Evolutionary conservation across 192 early-diverging fungal species (phyloP), one percentile per base, ranked within the genome.

Genomic region (Globomyces pollinis-pini): DNA sequence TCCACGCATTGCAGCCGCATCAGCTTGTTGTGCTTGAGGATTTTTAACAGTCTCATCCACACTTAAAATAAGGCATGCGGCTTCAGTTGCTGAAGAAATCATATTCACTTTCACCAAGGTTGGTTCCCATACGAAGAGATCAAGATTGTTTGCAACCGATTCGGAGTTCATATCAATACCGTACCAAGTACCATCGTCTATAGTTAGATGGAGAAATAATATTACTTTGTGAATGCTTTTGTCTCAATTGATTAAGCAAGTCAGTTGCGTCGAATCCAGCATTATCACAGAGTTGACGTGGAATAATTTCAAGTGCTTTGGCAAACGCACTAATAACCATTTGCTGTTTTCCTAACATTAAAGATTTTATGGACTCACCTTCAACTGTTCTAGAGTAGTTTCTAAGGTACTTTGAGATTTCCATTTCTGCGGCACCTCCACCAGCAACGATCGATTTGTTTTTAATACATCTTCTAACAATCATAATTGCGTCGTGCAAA

Each of bases 401-500:
- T 41, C 96, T 86, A 61, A 99, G 78, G 68, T 94, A 93, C 72
- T 86, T 91, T 36, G 91, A 94, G 9, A 99, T 61, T 62, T 97
- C 94, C 94, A 99, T 99, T 68, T 99, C 96, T 28, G 88, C 89
- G 7, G 96, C 91, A 67, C 96, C 96, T 52, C 96, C 96, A 64
- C 96, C 96, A 64, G 94, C 94, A 71, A 99, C 96, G 6, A 96
- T 84, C 21, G 84, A 64, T 71, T 93, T 92, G 86, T 90, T 94
- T 75, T 94, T 96, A 78, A 99, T 90, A 15, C 92, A 88, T 54
- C 96, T 80, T 52, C 92, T 84, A 45, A 99, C 96, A 80, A 99
- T 91, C 96, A 99, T 99, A 66, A 99, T 99, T 30, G 96, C 93
- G 74, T 99, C 96, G 74, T 99, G 96, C 71, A 99, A 76, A 65